phyloP scores from a whole-genome alignment of 1,284 basidiomycete genomes.

The Athelia psychrophila region DNA sequence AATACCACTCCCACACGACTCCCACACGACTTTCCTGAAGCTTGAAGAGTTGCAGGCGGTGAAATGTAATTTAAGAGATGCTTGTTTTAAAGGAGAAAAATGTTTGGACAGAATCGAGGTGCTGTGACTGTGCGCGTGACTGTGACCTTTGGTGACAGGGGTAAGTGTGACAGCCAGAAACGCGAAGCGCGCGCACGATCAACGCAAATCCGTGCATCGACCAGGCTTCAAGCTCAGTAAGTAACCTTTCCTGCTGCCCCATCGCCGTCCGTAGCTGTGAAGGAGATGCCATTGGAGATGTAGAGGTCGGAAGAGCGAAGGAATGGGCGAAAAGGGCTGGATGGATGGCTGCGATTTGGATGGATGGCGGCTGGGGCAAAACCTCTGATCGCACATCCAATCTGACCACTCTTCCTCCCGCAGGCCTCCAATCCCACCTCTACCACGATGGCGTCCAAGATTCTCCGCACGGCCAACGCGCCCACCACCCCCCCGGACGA shows the following conservation, averaged over 20 bases:
- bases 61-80: no score
- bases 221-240: conserved; percentile 45
- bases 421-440: conserved; percentile 25
- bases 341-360: conserved; percentile 35
- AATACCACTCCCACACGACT: no score
- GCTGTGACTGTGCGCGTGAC: no score
- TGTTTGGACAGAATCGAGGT: no score
- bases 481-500: conserved; percentile 89
- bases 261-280: conserved; percentile 9
- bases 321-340: conserved; percentile 43
- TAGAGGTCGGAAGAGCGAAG: conserved; percentile 13
- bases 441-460: conserved; percentile 71
- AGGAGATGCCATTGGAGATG: conserved; percentile 8
- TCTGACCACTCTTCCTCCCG: neutral
- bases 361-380: conserved; percentile 36
- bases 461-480: conserved; percentile 95
- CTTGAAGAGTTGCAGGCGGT: no score
- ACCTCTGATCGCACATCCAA: conserved; percentile 17
- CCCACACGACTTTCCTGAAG: no score
- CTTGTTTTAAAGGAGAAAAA: no score
- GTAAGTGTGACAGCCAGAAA: no score
- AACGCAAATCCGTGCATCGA: conserved; percentile 27
- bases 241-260: conserved; percentile 21
- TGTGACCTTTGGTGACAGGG: neutral
- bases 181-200: conserved; percentile 37